Evolutionary conservation across 176 grass and related monocot genomes (phyloP).

Genomic region (Carex cristatella): DNA sequence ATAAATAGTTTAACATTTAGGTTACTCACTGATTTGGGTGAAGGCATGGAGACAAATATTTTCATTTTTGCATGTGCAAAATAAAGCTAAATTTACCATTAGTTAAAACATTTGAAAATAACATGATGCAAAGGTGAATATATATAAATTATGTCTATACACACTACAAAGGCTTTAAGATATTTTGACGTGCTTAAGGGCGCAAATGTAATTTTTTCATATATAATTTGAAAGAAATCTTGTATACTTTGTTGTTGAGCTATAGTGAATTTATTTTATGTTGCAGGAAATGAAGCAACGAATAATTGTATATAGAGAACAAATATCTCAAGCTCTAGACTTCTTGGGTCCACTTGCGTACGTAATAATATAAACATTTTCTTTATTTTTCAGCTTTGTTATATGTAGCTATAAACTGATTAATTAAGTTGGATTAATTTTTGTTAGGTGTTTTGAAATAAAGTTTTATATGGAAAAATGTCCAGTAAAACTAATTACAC

Average conservation of each 20-base stretch:
- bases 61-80: background rate
- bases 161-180: background rate
- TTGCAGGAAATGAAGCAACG: slow-evolving; percentile 10
- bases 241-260: too few species aligned
- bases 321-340: background rate
- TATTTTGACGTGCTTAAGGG: background rate
- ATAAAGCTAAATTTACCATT: background rate
- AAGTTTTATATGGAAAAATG: background rate
- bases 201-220: background rate
- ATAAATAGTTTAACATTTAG: background rate
- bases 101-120: background rate
- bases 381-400: background rate
- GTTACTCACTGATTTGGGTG: background rate
- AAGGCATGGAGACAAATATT: background rate
- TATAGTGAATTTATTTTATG: background rate
- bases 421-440: background rate
- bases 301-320: background rate
- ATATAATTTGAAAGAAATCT: too few species aligned
- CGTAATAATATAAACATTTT: background rate
- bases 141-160: background rate
- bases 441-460: background rate
- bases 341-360: slow-evolving; percentile 3
- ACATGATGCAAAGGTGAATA: background rate
- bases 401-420: background rate
- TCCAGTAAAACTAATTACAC: too few species aligned